Evolutionary conservation across 257 asterid species (phyloP).

Genomic region (Penstemon eatonii): DNA sequence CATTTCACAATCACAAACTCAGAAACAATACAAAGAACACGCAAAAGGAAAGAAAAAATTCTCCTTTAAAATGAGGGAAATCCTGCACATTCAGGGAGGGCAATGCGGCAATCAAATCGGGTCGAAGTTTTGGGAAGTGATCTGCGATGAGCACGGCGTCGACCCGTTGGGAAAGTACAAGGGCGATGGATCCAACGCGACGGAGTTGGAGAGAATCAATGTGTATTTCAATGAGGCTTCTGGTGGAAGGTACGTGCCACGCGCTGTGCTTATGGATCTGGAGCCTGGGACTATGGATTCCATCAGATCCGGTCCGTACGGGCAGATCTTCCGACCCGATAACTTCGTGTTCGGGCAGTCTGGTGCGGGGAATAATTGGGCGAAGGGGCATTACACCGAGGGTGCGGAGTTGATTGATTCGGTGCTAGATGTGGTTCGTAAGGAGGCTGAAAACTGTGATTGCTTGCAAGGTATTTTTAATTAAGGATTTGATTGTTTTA

Average conservation of each 20-base stretch:
- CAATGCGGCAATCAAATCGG: slow-evolving; percentile 78
- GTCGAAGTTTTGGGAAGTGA: slow-evolving; percentile 67
- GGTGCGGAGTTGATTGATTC: slow-evolving; percentile 69
- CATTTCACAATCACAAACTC: slow-evolving; percentile 16
- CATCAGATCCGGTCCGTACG: slow-evolving; percentile 57
- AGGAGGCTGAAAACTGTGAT: slow-evolving; percentile 69
- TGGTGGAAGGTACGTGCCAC: slow-evolving; percentile 64
- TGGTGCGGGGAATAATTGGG: slow-evolving; percentile 73
- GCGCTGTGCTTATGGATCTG: slow-evolving; percentile 68
- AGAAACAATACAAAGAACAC: background rate
- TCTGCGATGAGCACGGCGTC: slow-evolving; percentile 62
- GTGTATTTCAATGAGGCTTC: slow-evolving; percentile 66
- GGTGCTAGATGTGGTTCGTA: slow-evolving; percentile 70
- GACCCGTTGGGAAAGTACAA: slow-evolving; percentile 56
- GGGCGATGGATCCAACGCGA: slow-evolving; percentile 45
- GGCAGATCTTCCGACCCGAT: slow-evolving; percentile 66
- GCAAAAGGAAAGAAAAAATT: background rate
- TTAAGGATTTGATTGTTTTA: background rate
- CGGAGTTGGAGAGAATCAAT: slow-evolving; percentile 57
- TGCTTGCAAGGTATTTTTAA: slow-evolving; percentile 56
- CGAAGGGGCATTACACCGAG: slow-evolving; percentile 70
- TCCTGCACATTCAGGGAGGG: slow-evolving; percentile 66
- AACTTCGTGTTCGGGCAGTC: slow-evolving; percentile 65
- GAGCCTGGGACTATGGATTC: slow-evolving; percentile 75
- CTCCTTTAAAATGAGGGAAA: slow-evolving; percentile 50